Base-by-base conservation (phyloP, 164 flowering plant genomes). In the Liquidambar formosana region DNA sequence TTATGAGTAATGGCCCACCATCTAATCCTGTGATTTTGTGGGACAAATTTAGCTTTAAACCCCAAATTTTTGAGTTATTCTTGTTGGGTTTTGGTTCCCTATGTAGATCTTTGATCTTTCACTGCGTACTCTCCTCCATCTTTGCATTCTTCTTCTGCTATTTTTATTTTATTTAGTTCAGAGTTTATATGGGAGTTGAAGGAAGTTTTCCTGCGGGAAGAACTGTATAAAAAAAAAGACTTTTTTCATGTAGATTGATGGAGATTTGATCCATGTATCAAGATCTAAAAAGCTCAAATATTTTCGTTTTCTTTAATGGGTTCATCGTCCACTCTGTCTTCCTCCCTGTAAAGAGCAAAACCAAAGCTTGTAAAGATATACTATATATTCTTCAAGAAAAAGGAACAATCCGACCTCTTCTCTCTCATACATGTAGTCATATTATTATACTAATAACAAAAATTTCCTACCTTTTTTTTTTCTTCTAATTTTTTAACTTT, bases 311-410 rank as follows among this genome's bases (percentile, higher is more conserved):
- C 52, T 21, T 43, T 54, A 27, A 33, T 38, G 27, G 62, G 18
- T 28, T 46, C 52, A 26, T 46, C 47, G 43, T 61, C 71, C 69
- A 72, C 62, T 46, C 71, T 73, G 65, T 74, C 21, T 21, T 69
- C 60, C 69, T 51, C 54, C 46, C 78, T 72, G 78, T 75, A 77
- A 80, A 80, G 76, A 18, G 16, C 43, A 2, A 19, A 28, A 38
- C 46, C 9, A 47, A 22, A 22, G 53, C 62, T 51, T 64, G 43
- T 49, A 59, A 71, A 53, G 57, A 75, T 60, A 51, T 63, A 66
- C 56, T 57, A 75, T 60, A 51, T 63, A 66, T 61, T 57, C 70
- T 21, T 60, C 56, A 57, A 46, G 59, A 43, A 65, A 3, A 82
- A 73, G 74, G 52, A 69, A 68, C 61, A 21, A 71, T 41, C 70